A percentile compares a stretch with the other conserved stretches of the same genome.
Evolutionary conservation across 108 stramenopile species (phyloP).

Genomic region (Cylindrotheca fusiformis): DNA sequence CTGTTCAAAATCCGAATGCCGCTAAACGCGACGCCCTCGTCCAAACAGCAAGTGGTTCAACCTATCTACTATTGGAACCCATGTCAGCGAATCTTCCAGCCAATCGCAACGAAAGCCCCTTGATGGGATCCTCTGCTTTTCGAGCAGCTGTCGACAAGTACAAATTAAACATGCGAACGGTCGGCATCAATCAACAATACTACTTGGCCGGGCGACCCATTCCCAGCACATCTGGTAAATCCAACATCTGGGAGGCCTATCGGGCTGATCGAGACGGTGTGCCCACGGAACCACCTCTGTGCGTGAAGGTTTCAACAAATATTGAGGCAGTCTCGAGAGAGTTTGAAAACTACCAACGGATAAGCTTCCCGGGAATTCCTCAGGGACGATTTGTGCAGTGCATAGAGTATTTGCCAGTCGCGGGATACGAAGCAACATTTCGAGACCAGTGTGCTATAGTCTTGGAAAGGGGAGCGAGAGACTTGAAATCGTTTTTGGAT

Average conservation of each 20-base stretch:
- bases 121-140: slow-evolving; percentile 15
- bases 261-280: slow-evolving; percentile 35
- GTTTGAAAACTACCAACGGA: slow-evolving; percentile 59
- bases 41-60: slow-evolving; percentile 66
- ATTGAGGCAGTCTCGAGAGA: slow-evolving; percentile 76
- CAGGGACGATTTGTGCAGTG: slow-evolving; percentile 56
- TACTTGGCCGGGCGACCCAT: slow-evolving; percentile 48
- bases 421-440: slow-evolving; percentile 41
- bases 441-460: slow-evolving; percentile 71
- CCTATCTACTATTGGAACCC: slow-evolving; percentile 54
- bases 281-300: slow-evolving; percentile 30
- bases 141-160: slow-evolving; percentile 20
- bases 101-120: not conserved
- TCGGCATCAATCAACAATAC: slow-evolving; percentile 57
- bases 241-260: slow-evolving; percentile 47
- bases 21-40: slow-evolving; percentile 46
- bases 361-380: slow-evolving; percentile 30
- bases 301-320: slow-evolving; percentile 53
- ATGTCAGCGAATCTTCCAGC: not conserved
- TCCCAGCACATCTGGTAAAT: slow-evolving; percentile 57
- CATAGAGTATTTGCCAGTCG: slow-evolving; percentile 59
- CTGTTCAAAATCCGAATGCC: slow-evolving; percentile 42
- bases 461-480: slow-evolving; percentile 68
- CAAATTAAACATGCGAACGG: slow-evolving; percentile 42
- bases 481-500: slow-evolving; percentile 76